Percentiles rank a stretch among this genome's conserved stretches.
Conservation (phyloP, 129 eudicot species). For the Solidago caesia region DNA sequence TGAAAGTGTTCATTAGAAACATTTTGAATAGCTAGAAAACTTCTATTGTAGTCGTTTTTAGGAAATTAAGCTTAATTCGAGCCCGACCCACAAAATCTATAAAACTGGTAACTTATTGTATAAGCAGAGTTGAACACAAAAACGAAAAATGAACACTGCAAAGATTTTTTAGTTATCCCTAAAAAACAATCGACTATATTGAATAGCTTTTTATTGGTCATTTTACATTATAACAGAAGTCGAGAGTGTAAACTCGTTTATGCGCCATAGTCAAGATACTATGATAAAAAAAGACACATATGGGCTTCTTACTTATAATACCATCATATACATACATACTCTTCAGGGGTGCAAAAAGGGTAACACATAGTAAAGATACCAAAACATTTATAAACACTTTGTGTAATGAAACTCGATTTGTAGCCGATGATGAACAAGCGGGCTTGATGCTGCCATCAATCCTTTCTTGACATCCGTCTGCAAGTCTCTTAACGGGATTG, state of each 20-base stretch:
- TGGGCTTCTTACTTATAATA: not conserved
- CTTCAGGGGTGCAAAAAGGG: slow-evolving; percentile 11
- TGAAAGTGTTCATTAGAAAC: too few relatives aligned
- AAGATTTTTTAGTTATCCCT: not conserved
- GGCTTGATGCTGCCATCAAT: slow-evolving; percentile 45
- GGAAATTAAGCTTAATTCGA: too few relatives aligned
- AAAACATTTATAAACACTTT: slow-evolving; percentile 15
- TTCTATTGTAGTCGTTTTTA: too few relatives aligned
- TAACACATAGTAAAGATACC: not conserved
- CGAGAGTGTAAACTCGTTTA: not conserved
- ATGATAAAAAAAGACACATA: slow-evolving; percentile 1
- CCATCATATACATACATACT: not conserved
- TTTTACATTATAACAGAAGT: not conserved
- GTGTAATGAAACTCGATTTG: slow-evolving; percentile 85
- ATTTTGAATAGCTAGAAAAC: too few relatives aligned
- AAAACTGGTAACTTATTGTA: too few relatives aligned
- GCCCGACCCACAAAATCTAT: too few relatives aligned
- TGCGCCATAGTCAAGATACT: not conserved
- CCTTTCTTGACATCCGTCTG: slow-evolving; percentile 71
- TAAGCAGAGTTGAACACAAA: not conserved
- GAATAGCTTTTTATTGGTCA: not conserved
- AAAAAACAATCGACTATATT: not conserved
- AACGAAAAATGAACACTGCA: not conserved
- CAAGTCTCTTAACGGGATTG: slow-evolving; percentile 75
- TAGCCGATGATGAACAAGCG: slow-evolving; percentile 62